Base-by-base conservation (phyloP, 192 early-diverging fungal species). In the Umbelopsis vinacea region DNA sequence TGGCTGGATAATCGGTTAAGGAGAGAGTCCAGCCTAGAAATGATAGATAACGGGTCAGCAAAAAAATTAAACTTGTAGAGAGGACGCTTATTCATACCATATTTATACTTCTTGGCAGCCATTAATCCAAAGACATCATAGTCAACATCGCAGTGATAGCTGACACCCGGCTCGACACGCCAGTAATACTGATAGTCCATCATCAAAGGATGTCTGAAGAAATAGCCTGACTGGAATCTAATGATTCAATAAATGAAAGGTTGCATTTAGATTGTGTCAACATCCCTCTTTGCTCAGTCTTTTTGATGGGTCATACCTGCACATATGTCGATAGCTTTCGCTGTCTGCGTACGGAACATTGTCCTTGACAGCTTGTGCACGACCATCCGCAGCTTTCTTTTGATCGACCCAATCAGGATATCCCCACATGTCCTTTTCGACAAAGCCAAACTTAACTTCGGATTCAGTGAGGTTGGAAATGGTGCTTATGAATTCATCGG, bases 261-360 rank as follows among this genome's bases (percentile, higher is more conserved):
- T 29, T 29, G 29, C n/a, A n/a, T 29, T 29, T 29, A 29, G 29
- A 29, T 29, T 29, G 29, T 29, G 29, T 29, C 29, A 29, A 2
- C 29, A 29, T 29, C 29, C 3, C 29, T 3, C 29, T 29, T 29
- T 29, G 29, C 29, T 3, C 29, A 29, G 29, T 2, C 29, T 3
- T 29, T 29, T n/a, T 50, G 43, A 2, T 22, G 29, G 1, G 1
- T 29, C 29, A 10, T 12, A 95, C 52, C 93, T 84, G 60, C 93
- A 96, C 93, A 96, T 96, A 69, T 96, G 92, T 24, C 93, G 89
- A 76, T 96, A 96, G 8, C 89, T 87, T 70, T 91, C 81, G 46
- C 84, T 88, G 15, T 77, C 83, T 1, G 90, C 93, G 68, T 94
- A 95, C 6, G 89, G 83, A 14, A 94, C 83, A 15, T 78, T 52